These are phyloP conservation scores for Russula earlei DNA, from an alignment of 768 basidiomycete species.

Conservation along the genomic window DNA sequence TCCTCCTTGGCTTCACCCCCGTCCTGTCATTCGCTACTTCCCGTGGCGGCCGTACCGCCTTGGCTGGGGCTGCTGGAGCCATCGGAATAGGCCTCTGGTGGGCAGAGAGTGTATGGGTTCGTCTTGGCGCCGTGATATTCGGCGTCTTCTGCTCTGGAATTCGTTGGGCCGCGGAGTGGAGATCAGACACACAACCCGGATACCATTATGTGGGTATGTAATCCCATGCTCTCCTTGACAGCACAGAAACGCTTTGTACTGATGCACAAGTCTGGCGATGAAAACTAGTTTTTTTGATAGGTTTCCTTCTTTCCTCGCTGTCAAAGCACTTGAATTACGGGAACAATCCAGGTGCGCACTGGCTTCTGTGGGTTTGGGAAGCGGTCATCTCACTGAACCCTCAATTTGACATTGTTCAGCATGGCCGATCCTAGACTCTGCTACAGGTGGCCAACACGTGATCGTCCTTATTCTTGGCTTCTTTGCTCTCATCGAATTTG, in stretches of 20 bases:
- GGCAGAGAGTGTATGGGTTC: constrained; percentile 17
- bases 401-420: constrained; percentile 33
- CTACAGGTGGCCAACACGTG: constrained; percentile 63
- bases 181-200: constrained; percentile 1
- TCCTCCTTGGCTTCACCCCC: constrained; percentile 44
- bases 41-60: constrained; percentile 2
- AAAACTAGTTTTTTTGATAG: constrained; percentile 49
- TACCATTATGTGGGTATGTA: constrained; percentile 15
- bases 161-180: constrained; percentile 19
- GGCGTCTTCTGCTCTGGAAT: constrained; percentile 12
- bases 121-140: constrained; percentile 13
- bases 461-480: constrained; percentile 49
- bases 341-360: constrained; percentile 58
- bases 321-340: constrained; percentile 72
- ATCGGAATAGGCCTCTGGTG: constrained; percentile 17
- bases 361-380: background rate
- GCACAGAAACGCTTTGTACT: background rate
- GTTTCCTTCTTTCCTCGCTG: constrained; percentile 55
- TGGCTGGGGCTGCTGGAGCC: constrained; percentile 4
- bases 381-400: background rate
- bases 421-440: constrained; percentile 66
- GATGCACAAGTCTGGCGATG: background rate
- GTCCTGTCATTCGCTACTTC: constrained; percentile 22
- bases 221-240: background rate
- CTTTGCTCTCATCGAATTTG: constrained; percentile 48